Conservation (phyloP, 768 basidiomycete genomes). For the Neoboletus magnificus region DNA sequence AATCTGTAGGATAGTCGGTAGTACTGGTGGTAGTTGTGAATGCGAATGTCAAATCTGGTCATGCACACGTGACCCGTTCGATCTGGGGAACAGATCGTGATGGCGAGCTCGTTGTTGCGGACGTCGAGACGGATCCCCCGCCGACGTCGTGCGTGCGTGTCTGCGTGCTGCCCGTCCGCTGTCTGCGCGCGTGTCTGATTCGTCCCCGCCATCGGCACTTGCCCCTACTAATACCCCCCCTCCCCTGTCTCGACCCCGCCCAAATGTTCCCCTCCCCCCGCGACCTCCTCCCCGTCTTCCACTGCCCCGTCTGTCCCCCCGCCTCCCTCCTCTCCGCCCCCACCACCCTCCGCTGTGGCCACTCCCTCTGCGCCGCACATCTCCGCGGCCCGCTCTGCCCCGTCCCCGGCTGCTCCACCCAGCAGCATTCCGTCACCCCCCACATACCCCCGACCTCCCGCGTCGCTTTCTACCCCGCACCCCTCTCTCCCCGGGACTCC, state of each 20-base stretch:
- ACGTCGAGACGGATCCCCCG: slow-evolving; percentile 27
- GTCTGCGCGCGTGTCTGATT: slow-evolving; percentile 21
- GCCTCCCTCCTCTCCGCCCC: slow-evolving; percentile 40
- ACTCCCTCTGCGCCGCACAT: slow-evolving; percentile 72
- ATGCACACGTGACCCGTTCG: slow-evolving; percentile 27
- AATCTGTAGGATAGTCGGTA: slow-evolving; percentile 22
- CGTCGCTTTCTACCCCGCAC: slow-evolving; percentile 35
- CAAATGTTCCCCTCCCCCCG: slow-evolving; percentile 25
- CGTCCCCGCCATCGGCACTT: slow-evolving; percentile 14
- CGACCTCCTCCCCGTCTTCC: slow-evolving; percentile 39
- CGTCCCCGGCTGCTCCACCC: slow-evolving; percentile 33
- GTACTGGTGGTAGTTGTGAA: too few relatives aligned
- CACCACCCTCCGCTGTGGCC: slow-evolving; percentile 73
- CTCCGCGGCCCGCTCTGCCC: slow-evolving; percentile 33
- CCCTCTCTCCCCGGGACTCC: slow-evolving; percentile 19
- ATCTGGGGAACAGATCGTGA: slow-evolving; percentile 30
- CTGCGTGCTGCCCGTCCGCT: slow-evolving; percentile 6
- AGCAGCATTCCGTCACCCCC: slow-evolving; percentile 23
- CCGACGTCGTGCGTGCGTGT: slow-evolving; percentile 23
- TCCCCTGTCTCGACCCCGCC: not conserved
- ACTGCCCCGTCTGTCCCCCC: slow-evolving; percentile 53
- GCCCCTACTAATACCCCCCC: slow-evolving; percentile 9
- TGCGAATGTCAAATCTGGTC: slow-evolving; percentile 4
- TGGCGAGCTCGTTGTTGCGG: slow-evolving; percentile 17
- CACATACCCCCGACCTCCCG: slow-evolving; percentile 42